Evolutionary conservation across 225 moss, liverwort and hornwort species (phyloP), one percentile per base, ranked within the genome.

Genomic region (Pleurozium schreberi): DNA sequence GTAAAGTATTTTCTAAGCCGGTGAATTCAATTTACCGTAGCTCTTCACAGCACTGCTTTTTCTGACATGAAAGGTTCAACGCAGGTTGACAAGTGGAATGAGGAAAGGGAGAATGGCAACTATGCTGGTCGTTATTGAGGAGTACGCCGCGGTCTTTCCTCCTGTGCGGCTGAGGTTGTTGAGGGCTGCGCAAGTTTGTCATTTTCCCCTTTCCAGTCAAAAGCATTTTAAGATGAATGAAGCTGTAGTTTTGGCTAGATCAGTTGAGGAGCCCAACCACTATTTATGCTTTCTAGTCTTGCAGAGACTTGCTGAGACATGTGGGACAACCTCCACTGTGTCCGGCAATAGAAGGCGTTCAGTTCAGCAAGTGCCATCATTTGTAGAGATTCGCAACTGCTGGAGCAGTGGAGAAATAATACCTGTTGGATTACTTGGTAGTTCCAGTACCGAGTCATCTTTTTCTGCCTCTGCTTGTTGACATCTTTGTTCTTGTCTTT

Each of bases 31-130:
- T 85, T 75, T 80, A 26, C 57, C 43, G 27, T 47, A 40, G 22
- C 55, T 82, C 73, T 60, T 43, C 50, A 38, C 15, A 69, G 25
- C 62, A n/a, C 28, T 81, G 85, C 16, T 77, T 75, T 75, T 70
- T 60, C 85, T 87, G 58, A 88, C 83, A 53, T 70, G 30, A 67
- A 64, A 40, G 26, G 80, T 67, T 86, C 20, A 75, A 84, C 84
- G 90, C 95, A 96, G 96, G 50, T 98, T 67, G 95, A 96, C 55
- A 98, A 96, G 92, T 98, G 97, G 97, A 98, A 98, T 67, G 98
- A 97, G 87, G 93, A 98, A 90, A 97, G 97, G 85, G 96, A 95
- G 86, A 91, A 57, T 70, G 98, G 97, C 62, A 96, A 93, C 26
- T 98, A 88, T 64, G 88, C 93, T 84, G 97, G 98, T 84, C 95